Conservation (phyloP, 768 basidiomycete species). For the Dentipellis fragilis region DNA sequence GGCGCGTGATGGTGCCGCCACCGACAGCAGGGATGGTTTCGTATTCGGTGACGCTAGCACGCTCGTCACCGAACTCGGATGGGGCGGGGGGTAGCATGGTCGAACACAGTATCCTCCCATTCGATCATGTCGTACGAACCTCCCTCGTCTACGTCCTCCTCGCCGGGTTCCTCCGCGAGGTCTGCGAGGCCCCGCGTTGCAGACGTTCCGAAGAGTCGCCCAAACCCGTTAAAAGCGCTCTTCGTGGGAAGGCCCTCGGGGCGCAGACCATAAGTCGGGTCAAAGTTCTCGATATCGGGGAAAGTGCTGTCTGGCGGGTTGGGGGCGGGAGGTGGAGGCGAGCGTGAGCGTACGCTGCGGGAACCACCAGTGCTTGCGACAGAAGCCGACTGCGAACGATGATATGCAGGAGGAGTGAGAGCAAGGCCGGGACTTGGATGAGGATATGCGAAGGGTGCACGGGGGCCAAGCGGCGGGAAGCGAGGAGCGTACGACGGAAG, state of each 20-base stretch:
- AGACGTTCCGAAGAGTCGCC: slow-evolving; percentile 56
- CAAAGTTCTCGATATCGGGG: slow-evolving; percentile 76
- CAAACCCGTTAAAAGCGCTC: slow-evolving; percentile 71
- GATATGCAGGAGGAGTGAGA: neutral
- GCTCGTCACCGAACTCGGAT: slow-evolving; percentile 19
- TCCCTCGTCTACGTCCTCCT: slow-evolving; percentile 28
- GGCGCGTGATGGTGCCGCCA: slow-evolving; percentile 78
- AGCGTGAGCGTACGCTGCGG: slow-evolving; percentile 10
- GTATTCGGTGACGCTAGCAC: slow-evolving; percentile 49
- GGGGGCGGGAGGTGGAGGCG: slow-evolving; percentile 21
- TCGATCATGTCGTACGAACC: slow-evolving; percentile 54
- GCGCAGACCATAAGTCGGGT: slow-evolving; percentile 92
- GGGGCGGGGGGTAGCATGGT: slow-evolving; percentile 36
- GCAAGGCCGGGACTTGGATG: slow-evolving; percentile 1
- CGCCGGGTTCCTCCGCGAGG: slow-evolving; percentile 58
- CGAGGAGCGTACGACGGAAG: neutral
- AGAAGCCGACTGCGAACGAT: slow-evolving; percentile 8
- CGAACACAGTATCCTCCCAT: slow-evolving; percentile 54
- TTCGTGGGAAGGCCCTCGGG: slow-evolving; percentile 86
- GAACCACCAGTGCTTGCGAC: slow-evolving; percentile 3
- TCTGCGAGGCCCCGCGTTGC: slow-evolving; percentile 59
- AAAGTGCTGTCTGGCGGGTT: slow-evolving; percentile 26
- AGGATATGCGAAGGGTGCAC: slow-evolving; percentile 1
- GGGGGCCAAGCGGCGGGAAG: neutral
- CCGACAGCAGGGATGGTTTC: slow-evolving; percentile 90